phyloP scores from a whole-genome alignment of 768 basidiomycete genomes.

The Rhizopogon rudus region DNA sequence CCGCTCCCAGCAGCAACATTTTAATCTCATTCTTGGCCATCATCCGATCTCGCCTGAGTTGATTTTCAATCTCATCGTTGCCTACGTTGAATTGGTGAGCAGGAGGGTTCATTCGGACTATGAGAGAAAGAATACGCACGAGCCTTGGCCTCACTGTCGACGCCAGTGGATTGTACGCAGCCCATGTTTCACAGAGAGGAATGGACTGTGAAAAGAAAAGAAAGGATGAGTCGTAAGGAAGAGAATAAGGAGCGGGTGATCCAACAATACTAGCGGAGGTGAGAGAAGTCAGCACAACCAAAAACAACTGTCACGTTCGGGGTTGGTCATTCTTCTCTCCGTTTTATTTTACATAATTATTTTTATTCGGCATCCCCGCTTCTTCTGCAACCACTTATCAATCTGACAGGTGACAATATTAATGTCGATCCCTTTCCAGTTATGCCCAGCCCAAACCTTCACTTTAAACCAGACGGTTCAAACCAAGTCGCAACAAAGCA shows the following conservation, averaged over 20 bases:
- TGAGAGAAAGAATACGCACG: constrained; percentile 43
- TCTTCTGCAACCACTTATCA: constrained; percentile 10
- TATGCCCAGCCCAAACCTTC: no score
- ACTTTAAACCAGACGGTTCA: no score
- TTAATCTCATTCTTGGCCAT: constrained; percentile 94
- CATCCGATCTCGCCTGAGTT: constrained; percentile 83
- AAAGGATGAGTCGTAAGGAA: constrained; percentile 5
- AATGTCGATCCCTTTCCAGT: no score
- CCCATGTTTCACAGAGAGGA: constrained; percentile 43
- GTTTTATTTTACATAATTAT: constrained; percentile 6
- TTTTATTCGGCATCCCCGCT: constrained; percentile 14
- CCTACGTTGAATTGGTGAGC: constrained; percentile 35
- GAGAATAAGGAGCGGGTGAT: constrained; percentile 16
- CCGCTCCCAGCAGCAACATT: constrained; percentile 93
- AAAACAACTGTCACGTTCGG: constrained; percentile 6
- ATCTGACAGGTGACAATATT: not conserved
- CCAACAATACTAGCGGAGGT: constrained; percentile 22
- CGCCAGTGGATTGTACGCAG: constrained; percentile 64
- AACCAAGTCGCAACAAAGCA: no score
- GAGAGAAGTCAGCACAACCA: constrained; percentile 10
- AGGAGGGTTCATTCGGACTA: not conserved
- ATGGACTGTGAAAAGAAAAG: constrained; percentile 4
- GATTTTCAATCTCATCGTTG: constrained; percentile 91
- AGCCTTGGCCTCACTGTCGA: constrained; percentile 80
- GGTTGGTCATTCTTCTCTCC: no score